Evolutionary conservation across 169 alveolate genomes (phyloP).

Genomic region (Plasmodium reichenowi): DNA sequence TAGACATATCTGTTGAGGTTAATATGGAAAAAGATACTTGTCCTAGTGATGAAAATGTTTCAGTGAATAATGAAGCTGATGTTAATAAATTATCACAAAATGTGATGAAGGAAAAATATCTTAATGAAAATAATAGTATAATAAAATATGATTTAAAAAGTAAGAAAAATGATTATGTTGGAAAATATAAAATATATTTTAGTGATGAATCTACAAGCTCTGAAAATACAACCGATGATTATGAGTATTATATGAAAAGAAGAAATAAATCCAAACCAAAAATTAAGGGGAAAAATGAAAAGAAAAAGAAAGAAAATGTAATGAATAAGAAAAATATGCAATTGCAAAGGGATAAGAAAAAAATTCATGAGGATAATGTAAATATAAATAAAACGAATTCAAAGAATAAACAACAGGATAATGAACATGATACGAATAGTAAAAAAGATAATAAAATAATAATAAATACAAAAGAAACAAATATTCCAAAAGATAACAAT

Average conservation of each 20-base stretch:
- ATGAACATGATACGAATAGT: background rate
- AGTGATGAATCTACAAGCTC: background rate
- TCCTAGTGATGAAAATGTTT: background rate
- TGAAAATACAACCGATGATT: constrained; percentile 35
- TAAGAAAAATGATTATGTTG: background rate
- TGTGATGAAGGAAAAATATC: constrained; percentile 1
- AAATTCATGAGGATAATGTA: background rate
- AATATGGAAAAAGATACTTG: background rate
- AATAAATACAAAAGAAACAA: background rate
- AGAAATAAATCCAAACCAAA: constrained; percentile 4
- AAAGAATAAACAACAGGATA: too few species aligned
- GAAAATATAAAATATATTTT: background rate
- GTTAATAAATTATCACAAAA: background rate
- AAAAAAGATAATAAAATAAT: constrained; percentile 3
- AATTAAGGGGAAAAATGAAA: background rate
- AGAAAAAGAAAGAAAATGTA: constrained; percentile 5
- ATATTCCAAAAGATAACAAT: background rate
- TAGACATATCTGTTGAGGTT: background rate
- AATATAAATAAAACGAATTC: background rate
- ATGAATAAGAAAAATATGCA: background rate
- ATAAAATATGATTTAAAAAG: background rate
- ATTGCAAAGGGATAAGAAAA: background rate
- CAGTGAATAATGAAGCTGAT: background rate
- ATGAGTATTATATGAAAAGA: background rate
- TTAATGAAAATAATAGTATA: background rate